Base-by-base conservation (phyloP, 768 basidiomycete genomes). In the Suillus subalutaceus region DNA sequence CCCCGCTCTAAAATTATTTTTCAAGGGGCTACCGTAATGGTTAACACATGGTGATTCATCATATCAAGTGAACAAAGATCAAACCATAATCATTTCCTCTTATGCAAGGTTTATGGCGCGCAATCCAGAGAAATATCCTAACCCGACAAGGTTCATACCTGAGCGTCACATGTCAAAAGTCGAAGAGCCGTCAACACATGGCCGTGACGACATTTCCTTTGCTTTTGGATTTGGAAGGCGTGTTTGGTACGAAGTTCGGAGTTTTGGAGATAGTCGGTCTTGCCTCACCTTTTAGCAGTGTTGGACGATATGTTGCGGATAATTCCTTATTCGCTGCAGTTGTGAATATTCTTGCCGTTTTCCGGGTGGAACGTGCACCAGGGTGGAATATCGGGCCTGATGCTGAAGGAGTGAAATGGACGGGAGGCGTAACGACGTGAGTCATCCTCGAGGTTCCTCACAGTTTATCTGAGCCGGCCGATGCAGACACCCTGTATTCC, bases 151-250 rank as follows among this genome's bases (percentile, higher is more conserved):
- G 8, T 83, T 84, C 66, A 73, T 78, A 26, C 83, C 82, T 6
- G 77, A 76, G 12, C 78, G 82, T 0, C 78, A 75, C 62, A 65
- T 81, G 37, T n/a, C 20, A 2, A 65, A 65, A 7, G 59, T 8
- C 16, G 40, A 30, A 59, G 40, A 26, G 38, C 16, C 38, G 6
- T 10, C 23, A 26, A 20, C 23, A 4, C 37, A 41, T 40, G 26
- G 59, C 12, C 43, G 20, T 26, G 71, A 74, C 32, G 59, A 62
- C 15, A 66, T 69, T 43, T 67, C 74, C 10, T 74, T 76, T 35
- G 68, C 62, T 2, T 74, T 76, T 56, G 74, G 74, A 48, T 77
- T 89, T 41, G 83, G 86, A 74, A 86, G 86, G 61, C 63, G 83
- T 63, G 32, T 66, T 37, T 72, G 69, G 72, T 71, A 52, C 1